Evolutionary conservation across 805 yeast genomes (phyloP).

Genomic region (Candida stauntonica): DNA sequence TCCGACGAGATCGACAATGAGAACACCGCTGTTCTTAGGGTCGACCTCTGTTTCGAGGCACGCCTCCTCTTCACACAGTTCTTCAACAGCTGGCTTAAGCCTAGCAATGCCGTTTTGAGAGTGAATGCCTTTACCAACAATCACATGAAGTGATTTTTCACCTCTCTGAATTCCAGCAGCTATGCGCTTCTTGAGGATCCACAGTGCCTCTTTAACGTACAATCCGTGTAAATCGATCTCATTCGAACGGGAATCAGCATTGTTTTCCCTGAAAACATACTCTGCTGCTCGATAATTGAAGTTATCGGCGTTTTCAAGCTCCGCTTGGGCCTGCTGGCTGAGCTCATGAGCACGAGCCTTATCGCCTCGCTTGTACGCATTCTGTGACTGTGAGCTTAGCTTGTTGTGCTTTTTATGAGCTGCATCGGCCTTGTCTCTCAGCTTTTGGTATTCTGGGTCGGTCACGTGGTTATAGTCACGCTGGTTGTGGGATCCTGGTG

Average conservation of each 20-base stretch:
- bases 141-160: conserved; percentile 66
- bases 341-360: conserved; percentile 66
- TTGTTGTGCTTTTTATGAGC: conserved; percentile 55
- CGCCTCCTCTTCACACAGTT: conserved; percentile 67
- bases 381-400: conserved; percentile 64
- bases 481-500: conserved; percentile 20
- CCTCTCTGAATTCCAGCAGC: conserved; percentile 52
- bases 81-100: conserved; percentile 84
- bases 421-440: conserved; percentile 64
- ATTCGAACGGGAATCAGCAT: conserved; percentile 75
- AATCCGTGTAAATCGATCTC: conserved; percentile 94
- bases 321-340: conserved; percentile 63
- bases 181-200: conserved; percentile 68
- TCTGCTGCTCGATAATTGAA: conserved; percentile 82
- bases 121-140: conserved; percentile 92
- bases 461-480: conserved; percentile 71
- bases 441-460: conserved; percentile 56
- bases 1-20: conserved; percentile 59
- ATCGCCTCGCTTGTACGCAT: conserved; percentile 73
- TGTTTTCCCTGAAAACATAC: conserved; percentile 82
- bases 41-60: conserved; percentile 59
- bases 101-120: conserved; percentile 80
- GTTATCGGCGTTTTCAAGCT: conserved; percentile 55
- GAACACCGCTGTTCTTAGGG: conserved; percentile 72
- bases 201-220: conserved; percentile 83